Evolutionary conservation across 495 filamentous ascomycete species (phyloP).

Genomic region (Neurospora sp.): DNA sequence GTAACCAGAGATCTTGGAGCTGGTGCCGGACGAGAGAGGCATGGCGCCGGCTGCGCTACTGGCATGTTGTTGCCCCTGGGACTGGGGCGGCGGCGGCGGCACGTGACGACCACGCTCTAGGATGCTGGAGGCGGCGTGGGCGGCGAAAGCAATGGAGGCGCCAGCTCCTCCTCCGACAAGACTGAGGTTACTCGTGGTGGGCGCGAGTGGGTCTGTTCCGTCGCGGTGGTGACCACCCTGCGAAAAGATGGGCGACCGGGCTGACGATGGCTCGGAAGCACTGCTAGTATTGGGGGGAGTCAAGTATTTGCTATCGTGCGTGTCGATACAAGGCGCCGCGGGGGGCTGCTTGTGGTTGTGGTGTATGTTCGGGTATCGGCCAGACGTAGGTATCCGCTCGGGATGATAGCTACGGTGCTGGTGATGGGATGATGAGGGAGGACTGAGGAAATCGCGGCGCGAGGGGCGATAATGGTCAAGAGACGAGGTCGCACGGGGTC

Average conservation of each 20-base stretch:
- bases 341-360: constrained; percentile 29
- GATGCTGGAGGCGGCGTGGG: constrained; percentile 14
- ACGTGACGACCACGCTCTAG: constrained; percentile 6
- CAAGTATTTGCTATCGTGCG: constrained; percentile 18
- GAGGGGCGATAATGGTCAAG: background rate
- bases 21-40: constrained; percentile 21
- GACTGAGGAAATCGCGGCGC: background rate
- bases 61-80: constrained; percentile 24
- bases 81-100: background rate
- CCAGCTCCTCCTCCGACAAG: constrained; percentile 4
- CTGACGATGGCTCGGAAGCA: constrained; percentile 19
- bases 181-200: constrained; percentile 8
- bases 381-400: constrained; percentile 20
- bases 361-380: constrained; percentile 6
- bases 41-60: constrained; percentile 13
- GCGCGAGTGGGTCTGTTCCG: constrained; percentile 4
- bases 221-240: background rate
- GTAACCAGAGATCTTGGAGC: constrained; percentile 11
- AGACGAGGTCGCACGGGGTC: background rate
- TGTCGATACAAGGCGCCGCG: constrained; percentile 27
- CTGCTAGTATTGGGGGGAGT: constrained; percentile 13
- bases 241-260: constrained; percentile 17
- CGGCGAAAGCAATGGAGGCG: constrained; percentile 3
- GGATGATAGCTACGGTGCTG: constrained; percentile 9
- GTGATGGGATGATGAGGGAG: constrained; percentile 2